Conservation (phyloP, 805 yeast genomes). For the Zygosaccharomyces rouxii region DNA sequence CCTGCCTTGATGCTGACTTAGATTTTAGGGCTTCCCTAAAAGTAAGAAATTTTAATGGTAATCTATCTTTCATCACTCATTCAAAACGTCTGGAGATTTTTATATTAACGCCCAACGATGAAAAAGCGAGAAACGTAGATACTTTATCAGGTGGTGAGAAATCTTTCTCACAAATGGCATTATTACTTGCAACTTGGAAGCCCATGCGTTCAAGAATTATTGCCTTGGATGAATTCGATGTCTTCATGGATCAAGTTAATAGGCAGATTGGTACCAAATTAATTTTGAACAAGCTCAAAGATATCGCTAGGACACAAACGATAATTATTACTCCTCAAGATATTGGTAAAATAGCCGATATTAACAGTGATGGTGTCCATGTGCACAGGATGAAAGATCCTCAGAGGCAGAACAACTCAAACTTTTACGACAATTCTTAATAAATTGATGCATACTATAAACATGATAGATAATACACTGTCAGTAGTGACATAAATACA, state of each 20-base stretch:
- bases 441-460: background rate
- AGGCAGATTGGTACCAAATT: conserved; percentile 73
- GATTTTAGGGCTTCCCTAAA: conserved; percentile 58
- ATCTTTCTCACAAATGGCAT: conserved; percentile 86
- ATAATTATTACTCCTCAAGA: conserved; percentile 94
- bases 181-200: conserved; percentile 86
- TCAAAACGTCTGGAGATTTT: conserved; percentile 49
- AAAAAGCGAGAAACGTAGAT: conserved; percentile 61
- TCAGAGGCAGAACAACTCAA: conserved; percentile 31
- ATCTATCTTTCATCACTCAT: conserved; percentile 56
- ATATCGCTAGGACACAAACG: conserved; percentile 66
- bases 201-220: conserved; percentile 83
- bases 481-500: background rate
- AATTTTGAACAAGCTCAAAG: conserved; percentile 63
- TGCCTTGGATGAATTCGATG: conserved; percentile 95
- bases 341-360: conserved; percentile 56
- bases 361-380: conserved; percentile 56
- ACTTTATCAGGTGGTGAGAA: conserved; percentile 96
- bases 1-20: conserved; percentile 46
- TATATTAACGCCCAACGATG: conserved; percentile 58
- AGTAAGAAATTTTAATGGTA: conserved; percentile 70
- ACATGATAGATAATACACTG: background rate
- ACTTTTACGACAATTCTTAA: conserved; percentile 9
- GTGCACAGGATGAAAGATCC: conserved; percentile 59
- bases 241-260: conserved; percentile 93